A percentile compares a stretch with the other conserved stretches of the same genome.
Conservation (phyloP, 208 protist species). For the Leishmania major region DNA sequence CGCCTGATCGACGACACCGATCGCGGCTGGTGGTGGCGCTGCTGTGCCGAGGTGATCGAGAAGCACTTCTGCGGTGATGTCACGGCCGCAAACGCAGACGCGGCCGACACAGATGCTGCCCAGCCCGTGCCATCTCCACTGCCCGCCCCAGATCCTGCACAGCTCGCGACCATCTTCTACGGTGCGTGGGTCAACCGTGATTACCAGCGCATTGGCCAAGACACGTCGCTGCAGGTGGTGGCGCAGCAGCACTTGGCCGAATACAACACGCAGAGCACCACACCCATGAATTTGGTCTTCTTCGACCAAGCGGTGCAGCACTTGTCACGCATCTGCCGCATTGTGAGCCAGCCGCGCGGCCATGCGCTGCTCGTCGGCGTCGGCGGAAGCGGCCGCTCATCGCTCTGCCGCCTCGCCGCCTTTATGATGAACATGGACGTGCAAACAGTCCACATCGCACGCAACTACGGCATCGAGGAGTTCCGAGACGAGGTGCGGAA, state of each 20-base stretch:
- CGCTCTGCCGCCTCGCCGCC: conserved; percentile 93
- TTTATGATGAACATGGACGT: conserved; percentile 92
- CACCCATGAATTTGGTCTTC: conserved; percentile 94
- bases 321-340: conserved; percentile 94
- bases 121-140: not conserved
- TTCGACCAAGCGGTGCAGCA: conserved; percentile 97
- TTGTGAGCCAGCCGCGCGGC: conserved; percentile 96
- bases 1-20: conserved; percentile 94
- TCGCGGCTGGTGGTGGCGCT: conserved; percentile 91
- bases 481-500: conserved; percentile 95
- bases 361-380: conserved; percentile 97
- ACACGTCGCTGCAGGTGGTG: conserved; percentile 39
- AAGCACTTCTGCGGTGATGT: conserved; percentile 56
- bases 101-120: conserved; percentile 8
- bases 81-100: conserved; percentile 31
- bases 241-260: conserved; percentile 88
- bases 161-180: conserved; percentile 53
- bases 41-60: conserved; percentile 60
- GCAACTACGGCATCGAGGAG: conserved; percentile 91
- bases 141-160: conserved; percentile 11
- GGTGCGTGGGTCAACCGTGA: conserved; percentile 58
- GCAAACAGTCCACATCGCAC: conserved; percentile 89
- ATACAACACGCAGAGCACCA: conserved; percentile 92
- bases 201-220: conserved; percentile 57
- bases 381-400: conserved; percentile 95